Base-by-base conservation (phyloP, 176 grass and related monocot species). In the Zizania latifolia region DNA sequence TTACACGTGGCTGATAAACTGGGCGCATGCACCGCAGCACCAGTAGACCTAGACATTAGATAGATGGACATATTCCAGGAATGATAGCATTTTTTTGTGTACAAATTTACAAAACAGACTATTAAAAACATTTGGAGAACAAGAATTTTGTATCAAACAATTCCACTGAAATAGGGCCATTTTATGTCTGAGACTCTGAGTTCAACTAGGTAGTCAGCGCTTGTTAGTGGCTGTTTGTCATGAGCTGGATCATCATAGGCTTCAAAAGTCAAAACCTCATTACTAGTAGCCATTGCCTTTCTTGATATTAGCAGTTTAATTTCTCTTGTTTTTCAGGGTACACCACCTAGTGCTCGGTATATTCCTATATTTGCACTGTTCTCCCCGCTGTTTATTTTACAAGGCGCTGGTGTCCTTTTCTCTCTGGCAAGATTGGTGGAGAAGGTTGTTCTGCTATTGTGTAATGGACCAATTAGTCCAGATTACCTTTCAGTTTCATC, bases 341-440 rank as follows among this genome's bases (percentile, higher is more conserved):
- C 90, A 58, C 94, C 94, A 29, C 58, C 83, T 81, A 84, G 90
- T n/a, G 90, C 94, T 78, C 86, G 54, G 51, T 54, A 89, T 75
- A 91, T 97, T 75, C 94, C 94, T 40, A 90, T 89, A 74, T 84
- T 91, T 27, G 90, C 58, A 65, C 90, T 97, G 82, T 97, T 97
- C 75, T 91, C 77, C 63, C 94, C 94, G 19, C 65, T 97, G 33
- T 97, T 93, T 89, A 63, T 93, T 83, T 61, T 97, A 73, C 90
- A 97, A 97, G 94, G 90, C 63, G 64, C 88, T 58, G 90, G 88
- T 69, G 85, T 91, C 51, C 55, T 97, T 83, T 97, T 90, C 78
- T 75, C 90, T 62, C 34, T 86, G 28, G 83, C 86, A 82, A 97
- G 94, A 97, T 85, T 97, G 50, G 70, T 93, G 67, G 94, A 97